Conservation (phyloP, 495 filamentous ascomycete genomes). For the Penicillium fimorum region DNA sequence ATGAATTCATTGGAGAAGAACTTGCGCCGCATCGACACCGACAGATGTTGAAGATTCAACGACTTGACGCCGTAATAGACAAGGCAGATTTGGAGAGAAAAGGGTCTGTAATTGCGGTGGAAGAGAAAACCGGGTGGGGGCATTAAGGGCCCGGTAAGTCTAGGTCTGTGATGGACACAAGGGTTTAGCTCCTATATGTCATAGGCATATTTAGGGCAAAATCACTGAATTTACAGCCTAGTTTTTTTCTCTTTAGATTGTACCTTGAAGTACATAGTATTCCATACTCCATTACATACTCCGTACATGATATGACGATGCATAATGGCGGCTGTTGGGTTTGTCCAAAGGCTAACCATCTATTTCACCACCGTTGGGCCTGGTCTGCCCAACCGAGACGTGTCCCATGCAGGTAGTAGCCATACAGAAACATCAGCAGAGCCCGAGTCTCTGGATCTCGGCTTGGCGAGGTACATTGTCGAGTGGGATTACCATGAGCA, state of each 20-base stretch:
- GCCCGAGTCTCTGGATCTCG: slow-evolving; percentile 17
- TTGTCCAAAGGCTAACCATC: slow-evolving; percentile 26
- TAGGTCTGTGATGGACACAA: slow-evolving; percentile 28
- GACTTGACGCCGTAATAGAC: slow-evolving; percentile 32
- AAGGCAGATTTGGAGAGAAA: slow-evolving; percentile 39
- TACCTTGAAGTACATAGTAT: too few species aligned
- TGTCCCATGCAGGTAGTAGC: slow-evolving; percentile 23
- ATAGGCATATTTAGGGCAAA: slow-evolving; percentile 2
- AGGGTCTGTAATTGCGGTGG: slow-evolving; percentile 31
- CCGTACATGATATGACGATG: slow-evolving; percentile 3
- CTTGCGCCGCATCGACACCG: slow-evolving; percentile 27
- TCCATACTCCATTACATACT: too few species aligned
- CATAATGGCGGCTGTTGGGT: slow-evolving; percentile 21
- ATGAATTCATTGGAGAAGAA: slow-evolving; percentile 32
- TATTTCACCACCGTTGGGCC: slow-evolving; percentile 21
- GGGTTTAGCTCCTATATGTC: slow-evolving; percentile 36
- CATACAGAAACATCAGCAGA: slow-evolving; percentile 14
- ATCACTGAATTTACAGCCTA: neutral
- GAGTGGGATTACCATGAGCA: slow-evolving; percentile 17
- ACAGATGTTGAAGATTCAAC: slow-evolving; percentile 23
- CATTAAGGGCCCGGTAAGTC: slow-evolving; percentile 26
- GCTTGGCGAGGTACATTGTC: slow-evolving; percentile 19
- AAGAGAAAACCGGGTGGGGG: slow-evolving; percentile 22
- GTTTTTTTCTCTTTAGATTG: neutral
- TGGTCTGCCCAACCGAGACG: slow-evolving; percentile 26